A percentile compares a stretch with the other conserved stretches of the same genome.
phyloP scores from a whole-genome alignment of 768 basidiomycete genomes.

The Leucosporidium scottii region DNA sequence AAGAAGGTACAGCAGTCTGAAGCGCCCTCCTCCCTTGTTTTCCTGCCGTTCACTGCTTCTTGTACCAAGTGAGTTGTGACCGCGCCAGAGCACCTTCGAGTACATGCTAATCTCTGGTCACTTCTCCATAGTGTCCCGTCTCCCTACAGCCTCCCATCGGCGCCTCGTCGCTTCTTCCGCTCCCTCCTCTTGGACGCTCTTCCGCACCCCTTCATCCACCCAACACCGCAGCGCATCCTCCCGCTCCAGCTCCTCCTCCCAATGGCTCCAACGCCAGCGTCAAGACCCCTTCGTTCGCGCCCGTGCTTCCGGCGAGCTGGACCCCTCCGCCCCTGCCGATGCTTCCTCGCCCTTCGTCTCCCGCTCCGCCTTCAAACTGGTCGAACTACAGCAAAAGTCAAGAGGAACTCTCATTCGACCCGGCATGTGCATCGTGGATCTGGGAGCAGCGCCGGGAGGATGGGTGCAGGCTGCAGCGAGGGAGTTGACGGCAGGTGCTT shows the following conservation, averaged over 20 bases:
- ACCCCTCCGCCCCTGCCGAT: too few species aligned
- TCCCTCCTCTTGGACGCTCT: too few species aligned
- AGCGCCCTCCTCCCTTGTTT: too few species aligned
- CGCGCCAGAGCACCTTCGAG: too few species aligned
- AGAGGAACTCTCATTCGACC: constrained; percentile 43
- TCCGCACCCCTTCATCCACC: too few species aligned
- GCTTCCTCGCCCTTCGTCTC: constrained; percentile 55
- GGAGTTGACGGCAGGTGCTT: not conserved
- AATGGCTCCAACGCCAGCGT: constrained; percentile 42
- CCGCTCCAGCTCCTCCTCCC: constrained; percentile 38
- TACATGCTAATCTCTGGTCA: too few species aligned
- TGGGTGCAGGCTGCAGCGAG: constrained; percentile 75
- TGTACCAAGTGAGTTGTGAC: too few species aligned
- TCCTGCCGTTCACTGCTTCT: too few species aligned
- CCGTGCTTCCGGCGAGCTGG: constrained; percentile 23
- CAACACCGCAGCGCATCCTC: not conserved
- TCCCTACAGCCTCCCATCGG: too few species aligned
- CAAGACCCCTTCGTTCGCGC: constrained; percentile 43
- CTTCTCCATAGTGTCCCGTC: too few species aligned
- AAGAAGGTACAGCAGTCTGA: too few species aligned
- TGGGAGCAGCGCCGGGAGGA: constrained; percentile 87
- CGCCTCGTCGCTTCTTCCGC: too few species aligned
- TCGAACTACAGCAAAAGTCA: constrained; percentile 57
- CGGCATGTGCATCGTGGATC: constrained; percentile 59
- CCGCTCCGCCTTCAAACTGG: constrained; percentile 83